Conservation (phyloP, 2,329 filamentous ascomycete species). For the Aureobasidium musti region DNA sequence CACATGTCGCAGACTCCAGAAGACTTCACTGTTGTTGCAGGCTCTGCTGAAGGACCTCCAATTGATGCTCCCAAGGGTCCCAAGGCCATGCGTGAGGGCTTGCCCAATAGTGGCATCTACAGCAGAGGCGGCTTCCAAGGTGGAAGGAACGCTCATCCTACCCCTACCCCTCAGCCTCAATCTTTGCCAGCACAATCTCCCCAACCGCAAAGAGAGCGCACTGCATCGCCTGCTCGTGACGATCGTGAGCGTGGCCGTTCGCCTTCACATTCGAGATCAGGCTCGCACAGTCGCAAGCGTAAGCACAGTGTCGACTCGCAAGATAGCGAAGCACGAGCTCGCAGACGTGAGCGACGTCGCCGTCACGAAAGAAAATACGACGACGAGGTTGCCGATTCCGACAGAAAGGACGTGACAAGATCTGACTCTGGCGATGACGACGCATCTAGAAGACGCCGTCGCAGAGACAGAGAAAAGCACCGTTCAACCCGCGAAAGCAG, state of each 20-base stretch:
- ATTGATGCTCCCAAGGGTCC: conserved; percentile 79
- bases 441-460: conserved; percentile 60
- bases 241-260: conserved; percentile 28
- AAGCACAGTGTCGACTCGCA: conserved; percentile 45
- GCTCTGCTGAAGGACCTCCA: conserved; percentile 37
- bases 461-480: conserved; percentile 44
- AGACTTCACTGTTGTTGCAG: conserved; percentile 29
- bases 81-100: conserved; percentile 88
- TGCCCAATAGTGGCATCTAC: conserved; percentile 77
- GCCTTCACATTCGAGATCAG: conserved; percentile 40
- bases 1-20: conserved; percentile 22
- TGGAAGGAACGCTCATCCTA: conserved; percentile 40
- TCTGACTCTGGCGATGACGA: conserved; percentile 60
- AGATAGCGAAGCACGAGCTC: conserved; percentile 47
- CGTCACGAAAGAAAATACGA: conserved; percentile 50
- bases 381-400: conserved; percentile 42
- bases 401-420: conserved; percentile 58
- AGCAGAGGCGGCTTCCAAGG: conserved; percentile 52
- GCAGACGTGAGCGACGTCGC: conserved; percentile 45
- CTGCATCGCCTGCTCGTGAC: conserved; percentile 30
- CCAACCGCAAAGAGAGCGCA: conserved; percentile 29
- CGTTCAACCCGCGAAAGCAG: conserved; percentile 52
- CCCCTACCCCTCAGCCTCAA: conserved; percentile 34
- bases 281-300: conserved; percentile 51
- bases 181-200: conserved; percentile 28